A percentile compares a stretch with the other conserved stretches of the same genome.
Conservation (phyloP, 495 filamentous ascomycete species). For the Lophiostoma macrostomum region DNA sequence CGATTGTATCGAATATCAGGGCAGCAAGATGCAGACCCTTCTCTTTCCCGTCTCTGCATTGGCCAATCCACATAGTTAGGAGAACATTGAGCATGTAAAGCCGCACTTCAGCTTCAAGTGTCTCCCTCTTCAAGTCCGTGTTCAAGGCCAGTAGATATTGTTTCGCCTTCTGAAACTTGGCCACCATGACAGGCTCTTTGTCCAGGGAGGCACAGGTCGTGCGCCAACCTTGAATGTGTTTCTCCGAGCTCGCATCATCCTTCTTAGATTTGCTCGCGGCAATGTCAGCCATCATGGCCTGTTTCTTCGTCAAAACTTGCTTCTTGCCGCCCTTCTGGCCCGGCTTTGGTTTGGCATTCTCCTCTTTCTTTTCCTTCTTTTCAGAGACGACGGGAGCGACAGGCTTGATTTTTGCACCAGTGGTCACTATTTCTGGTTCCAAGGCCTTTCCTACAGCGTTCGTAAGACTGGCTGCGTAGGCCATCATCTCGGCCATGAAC, state of each 20-base stretch:
- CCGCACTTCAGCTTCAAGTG: conserved; percentile 46
- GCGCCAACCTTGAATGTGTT: conserved; percentile 31
- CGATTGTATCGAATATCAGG: conserved; percentile 32
- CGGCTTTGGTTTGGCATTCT: conserved; percentile 8
- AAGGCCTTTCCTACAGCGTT: conserved; percentile 60
- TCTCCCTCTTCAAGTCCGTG: conserved; percentile 27
- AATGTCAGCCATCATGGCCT: conserved; percentile 39
- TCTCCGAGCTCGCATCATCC: conserved; percentile 29
- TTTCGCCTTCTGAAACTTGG: conserved; percentile 32
- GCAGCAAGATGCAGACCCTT: conserved; percentile 33
- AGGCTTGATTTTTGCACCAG: conserved; percentile 31
- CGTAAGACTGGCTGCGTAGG: conserved; percentile 69
- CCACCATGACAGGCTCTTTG: conserved; percentile 17
- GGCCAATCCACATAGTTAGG: conserved; percentile 37
- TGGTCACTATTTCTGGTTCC: conserved; percentile 59
- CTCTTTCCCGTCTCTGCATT: conserved; percentile 30
- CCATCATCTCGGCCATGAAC: conserved; percentile 60
- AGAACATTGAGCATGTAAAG: conserved; percentile 49
- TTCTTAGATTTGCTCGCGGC: conserved; percentile 34
- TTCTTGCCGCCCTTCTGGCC: conserved; percentile 21
- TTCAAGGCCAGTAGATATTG: conserved; percentile 37
- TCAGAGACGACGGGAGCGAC: conserved; percentile 5
- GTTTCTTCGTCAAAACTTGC: conserved; percentile 32
- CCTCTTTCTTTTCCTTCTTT: conserved; percentile 42
- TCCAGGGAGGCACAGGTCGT: conserved; percentile 32